These are phyloP conservation scores for Alternaria incomplexa DNA, from an alignment of 2,329 filamentous ascomycete genomes.

Conservation along the genomic window DNA sequence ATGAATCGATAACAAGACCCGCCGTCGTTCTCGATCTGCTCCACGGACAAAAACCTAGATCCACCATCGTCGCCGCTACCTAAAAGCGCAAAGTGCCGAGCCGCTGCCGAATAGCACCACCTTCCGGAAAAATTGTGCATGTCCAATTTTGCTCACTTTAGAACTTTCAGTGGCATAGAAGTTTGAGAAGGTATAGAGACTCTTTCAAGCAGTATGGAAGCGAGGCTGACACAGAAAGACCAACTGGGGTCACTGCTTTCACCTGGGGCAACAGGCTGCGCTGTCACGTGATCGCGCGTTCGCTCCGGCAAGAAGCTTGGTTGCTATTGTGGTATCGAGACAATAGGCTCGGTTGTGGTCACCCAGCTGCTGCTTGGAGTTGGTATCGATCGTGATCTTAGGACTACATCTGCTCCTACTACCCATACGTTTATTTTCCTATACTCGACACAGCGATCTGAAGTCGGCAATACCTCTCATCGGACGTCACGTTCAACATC, in stretches of 20 bases:
- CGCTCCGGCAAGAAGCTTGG: neutral
- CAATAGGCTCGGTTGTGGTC: conserved; percentile 15
- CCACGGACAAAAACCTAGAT: neutral
- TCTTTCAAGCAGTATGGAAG: conserved; percentile 2
- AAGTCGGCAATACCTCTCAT: neutral
- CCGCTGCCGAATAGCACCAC: conserved; percentile 19
- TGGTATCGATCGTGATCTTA: neutral
- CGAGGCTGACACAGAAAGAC: conserved; percentile 16
- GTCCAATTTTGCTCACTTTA: neutral
- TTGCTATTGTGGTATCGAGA: neutral
- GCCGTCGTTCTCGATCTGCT: neutral
- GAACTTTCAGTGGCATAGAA: neutral
- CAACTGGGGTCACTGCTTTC: conserved; percentile 10
- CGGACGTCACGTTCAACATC: neutral
- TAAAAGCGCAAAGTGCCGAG: conserved; percentile 23
- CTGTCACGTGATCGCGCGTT: conserved; percentile 19
- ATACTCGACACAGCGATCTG: neutral
- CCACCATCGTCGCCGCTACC: conserved; percentile 14
- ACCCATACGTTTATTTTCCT: neutral
- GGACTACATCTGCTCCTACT: neutral
- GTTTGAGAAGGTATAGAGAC: conserved; percentile 7
- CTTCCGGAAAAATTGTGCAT: conserved; percentile 17
- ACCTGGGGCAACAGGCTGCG: conserved; percentile 11
- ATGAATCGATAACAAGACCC: neutral
- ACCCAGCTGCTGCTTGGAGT: conserved; percentile 3